A percentile compares a stretch with the other conserved stretches of the same genome.
Conservation (phyloP, 2,329 filamentous ascomycete genomes). For the Coniella vitis region DNA sequence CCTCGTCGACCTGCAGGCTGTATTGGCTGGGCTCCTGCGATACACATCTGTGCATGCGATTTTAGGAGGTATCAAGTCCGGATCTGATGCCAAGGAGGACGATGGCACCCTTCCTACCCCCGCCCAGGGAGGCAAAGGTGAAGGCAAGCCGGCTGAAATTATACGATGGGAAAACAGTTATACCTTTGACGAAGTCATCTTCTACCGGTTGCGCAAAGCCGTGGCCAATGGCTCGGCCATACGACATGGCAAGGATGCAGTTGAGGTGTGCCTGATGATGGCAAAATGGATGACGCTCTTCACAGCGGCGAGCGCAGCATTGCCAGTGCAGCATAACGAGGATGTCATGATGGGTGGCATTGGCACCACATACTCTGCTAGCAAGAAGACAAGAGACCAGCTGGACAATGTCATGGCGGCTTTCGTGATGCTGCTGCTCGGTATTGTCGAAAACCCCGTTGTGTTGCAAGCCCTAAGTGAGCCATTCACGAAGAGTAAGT, state of each 20-base stretch:
- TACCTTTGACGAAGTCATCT: conserved; percentile 76
- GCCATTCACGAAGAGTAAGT: conserved; percentile 45
- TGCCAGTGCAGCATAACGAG: conserved; percentile 28
- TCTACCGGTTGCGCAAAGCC: conserved; percentile 86
- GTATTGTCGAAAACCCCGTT: conserved; percentile 52
- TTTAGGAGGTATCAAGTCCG: conserved; percentile 21
- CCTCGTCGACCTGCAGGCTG: conserved; percentile 46
- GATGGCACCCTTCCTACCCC: neutral
- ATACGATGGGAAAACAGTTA: conserved; percentile 51
- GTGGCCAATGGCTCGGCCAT: conserved; percentile 55
- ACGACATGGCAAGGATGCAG: conserved; percentile 37
- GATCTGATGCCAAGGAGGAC: conserved; percentile 12
- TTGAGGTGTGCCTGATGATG: conserved; percentile 43
- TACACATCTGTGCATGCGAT: conserved; percentile 46
- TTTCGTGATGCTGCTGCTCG: conserved; percentile 56
- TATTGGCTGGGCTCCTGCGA: conserved; percentile 49
- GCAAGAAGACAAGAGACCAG: conserved; percentile 42
- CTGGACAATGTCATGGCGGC: conserved; percentile 56
- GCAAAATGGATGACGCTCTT: conserved; percentile 55
- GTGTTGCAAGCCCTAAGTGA: conserved; percentile 48
- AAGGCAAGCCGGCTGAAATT: conserved; percentile 17
- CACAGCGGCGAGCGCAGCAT: conserved; percentile 41
- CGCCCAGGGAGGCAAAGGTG: conserved; percentile 9
- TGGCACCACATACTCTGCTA: conserved; percentile 30
- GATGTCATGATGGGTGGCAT: conserved; percentile 38